Percentiles rank a stretch among this genome's conserved stretches.
Conservation (phyloP, 2,329 filamentous ascomycete genomes). For the Magnaporthiopsis rhizophila region DNA sequence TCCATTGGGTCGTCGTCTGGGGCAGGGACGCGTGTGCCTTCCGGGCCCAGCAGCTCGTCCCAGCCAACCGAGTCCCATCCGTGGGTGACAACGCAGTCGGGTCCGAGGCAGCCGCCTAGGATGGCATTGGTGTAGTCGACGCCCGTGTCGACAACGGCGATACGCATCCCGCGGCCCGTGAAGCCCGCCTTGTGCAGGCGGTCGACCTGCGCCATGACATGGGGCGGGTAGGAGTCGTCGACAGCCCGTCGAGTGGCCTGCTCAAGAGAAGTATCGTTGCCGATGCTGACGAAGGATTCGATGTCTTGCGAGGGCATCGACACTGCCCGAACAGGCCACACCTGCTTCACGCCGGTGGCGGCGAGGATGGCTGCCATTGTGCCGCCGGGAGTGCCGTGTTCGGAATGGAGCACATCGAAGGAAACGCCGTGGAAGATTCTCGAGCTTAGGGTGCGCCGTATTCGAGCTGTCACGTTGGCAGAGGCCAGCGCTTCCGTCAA, state of each 20-base stretch:
- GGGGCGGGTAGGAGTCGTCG: constrained; percentile 14
- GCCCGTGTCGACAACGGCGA: constrained; percentile 17
- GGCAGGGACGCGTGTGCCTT: constrained; percentile 4
- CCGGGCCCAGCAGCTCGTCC: not conserved
- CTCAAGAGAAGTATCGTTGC: constrained; percentile 3
- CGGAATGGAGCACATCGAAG: constrained; percentile 10
- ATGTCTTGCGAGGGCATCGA: not conserved
- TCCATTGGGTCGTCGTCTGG: constrained; percentile 18
- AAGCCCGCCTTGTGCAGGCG: constrained; percentile 14
- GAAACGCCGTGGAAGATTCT: constrained; percentile 16
- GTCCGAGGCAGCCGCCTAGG: constrained; percentile 31
- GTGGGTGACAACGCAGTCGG: constrained; percentile 7
- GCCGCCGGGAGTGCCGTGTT: constrained; percentile 3
- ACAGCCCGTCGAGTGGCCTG: constrained; percentile 21
- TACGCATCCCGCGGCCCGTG: constrained; percentile 12
- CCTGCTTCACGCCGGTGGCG: constrained; percentile 18
- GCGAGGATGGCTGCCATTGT: constrained; percentile 14
- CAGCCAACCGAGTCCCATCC: constrained; percentile 8
- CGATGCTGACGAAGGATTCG: not conserved
- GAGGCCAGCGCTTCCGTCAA: not conserved
- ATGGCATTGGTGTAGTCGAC: constrained; percentile 18
- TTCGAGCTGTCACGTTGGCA: constrained; percentile 7
- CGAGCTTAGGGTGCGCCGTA: constrained; percentile 2
- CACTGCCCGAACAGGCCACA: constrained; percentile 21
- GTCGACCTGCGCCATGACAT: constrained; percentile 17